These are phyloP conservation scores for Spathaspora sp. DNA, from an alignment of 805 yeast genomes.

Conservation along the genomic window DNA sequence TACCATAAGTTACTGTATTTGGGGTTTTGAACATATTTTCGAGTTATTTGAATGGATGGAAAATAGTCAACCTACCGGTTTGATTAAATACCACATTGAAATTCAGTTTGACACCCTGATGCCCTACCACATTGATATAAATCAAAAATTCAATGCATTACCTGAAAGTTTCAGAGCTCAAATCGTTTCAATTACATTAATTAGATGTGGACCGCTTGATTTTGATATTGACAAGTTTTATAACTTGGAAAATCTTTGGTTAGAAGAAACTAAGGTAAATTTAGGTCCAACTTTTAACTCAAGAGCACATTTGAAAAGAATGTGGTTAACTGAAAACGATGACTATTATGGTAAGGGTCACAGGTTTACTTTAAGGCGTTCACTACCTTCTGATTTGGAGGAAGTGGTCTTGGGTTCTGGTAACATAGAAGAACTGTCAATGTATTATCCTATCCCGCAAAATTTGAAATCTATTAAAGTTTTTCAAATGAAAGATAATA, in stretches of 20 bases:
- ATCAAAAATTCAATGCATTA: not conserved
- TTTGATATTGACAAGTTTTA: constrained; percentile 10
- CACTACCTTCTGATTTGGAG: constrained; percentile 11
- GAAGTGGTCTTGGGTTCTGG: constrained; percentile 12
- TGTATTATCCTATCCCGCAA: not conserved
- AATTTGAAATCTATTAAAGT: not conserved
- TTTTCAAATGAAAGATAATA: constrained; percentile 1
- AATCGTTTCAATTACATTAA: constrained; percentile 5
- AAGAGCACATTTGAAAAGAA: constrained; percentile 1
- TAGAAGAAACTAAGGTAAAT: constrained; percentile 13
- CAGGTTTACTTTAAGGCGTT: constrained; percentile 5
- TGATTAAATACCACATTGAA: constrained; percentile 13
- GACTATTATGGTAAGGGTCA: constrained; percentile 13
- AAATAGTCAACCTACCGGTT: not conserved
- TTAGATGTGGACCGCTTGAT: constrained; percentile 11
- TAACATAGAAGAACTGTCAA: not conserved
- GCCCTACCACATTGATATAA: constrained; percentile 8
- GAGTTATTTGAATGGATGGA: constrained; percentile 7
- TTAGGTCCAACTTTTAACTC: constrained; percentile 5
- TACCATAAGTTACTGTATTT: constrained; percentile 15
- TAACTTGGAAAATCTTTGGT: constrained; percentile 13
- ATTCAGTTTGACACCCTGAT: constrained; percentile 18
- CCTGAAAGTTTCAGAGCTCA: not conserved
- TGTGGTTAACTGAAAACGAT: no score
- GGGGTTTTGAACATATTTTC: constrained; percentile 12